phyloP scores from a whole-genome alignment of 108 stramenopile species.

The Cyclotella choctawhatcheeana region DNA sequence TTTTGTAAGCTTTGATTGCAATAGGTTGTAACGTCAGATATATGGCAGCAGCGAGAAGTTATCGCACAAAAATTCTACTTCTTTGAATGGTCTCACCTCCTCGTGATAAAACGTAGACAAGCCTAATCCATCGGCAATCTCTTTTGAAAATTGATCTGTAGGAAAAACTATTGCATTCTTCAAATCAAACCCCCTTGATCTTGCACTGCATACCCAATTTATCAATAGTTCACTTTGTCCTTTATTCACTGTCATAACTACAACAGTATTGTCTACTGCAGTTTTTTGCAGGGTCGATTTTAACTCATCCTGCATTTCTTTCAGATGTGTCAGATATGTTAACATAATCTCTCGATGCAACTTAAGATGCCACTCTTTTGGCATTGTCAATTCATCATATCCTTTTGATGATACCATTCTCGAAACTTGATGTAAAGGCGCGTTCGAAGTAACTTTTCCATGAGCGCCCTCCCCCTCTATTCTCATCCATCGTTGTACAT shows the following conservation, averaged over 20 bases:
- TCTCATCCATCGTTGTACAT: constrained; percentile 61
- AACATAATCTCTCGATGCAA: constrained; percentile 27
- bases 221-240: constrained; percentile 55
- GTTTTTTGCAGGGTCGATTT: constrained; percentile 23
- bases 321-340: constrained; percentile 26
- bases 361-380: constrained; percentile 9
- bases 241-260: constrained; percentile 51
- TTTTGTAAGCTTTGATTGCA: constrained; percentile 49
- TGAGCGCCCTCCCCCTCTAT: not conserved
- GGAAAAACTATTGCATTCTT: constrained; percentile 45
- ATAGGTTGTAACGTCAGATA: not conserved
- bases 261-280: constrained; percentile 47
- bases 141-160: constrained; percentile 45
- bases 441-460: constrained; percentile 18
- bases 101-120: constrained; percentile 51
- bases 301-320: constrained; percentile 28
- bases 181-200: constrained; percentile 52
- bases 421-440: constrained; percentile 51
- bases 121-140: constrained; percentile 49
- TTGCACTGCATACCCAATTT: constrained; percentile 60
- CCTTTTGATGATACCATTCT: constrained; percentile 25
- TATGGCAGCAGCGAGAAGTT: not conserved
- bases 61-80: not conserved
- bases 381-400: constrained; percentile 33
- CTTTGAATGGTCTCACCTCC: constrained; percentile 11